A percentile compares a stretch with the other conserved stretches of the same genome.
These are phyloP conservation scores for Diddensiella caesifluorescens DNA, from an alignment of 805 yeast genomes.

Conservation along the genomic window DNA sequence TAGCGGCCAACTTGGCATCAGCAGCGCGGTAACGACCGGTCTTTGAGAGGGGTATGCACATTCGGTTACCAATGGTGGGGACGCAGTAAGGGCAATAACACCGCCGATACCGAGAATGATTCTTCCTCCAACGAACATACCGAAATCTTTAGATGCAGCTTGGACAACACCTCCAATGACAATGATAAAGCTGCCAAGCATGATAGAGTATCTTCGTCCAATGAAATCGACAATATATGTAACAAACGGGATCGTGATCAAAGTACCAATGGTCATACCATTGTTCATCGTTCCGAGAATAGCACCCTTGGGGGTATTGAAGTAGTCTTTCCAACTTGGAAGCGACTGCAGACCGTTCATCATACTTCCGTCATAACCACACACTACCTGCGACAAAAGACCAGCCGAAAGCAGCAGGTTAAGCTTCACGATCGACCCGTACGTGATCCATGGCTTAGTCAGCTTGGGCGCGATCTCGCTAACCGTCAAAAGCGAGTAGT, in stretches of 20 bases:
- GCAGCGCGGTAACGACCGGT: constrained; percentile 55
- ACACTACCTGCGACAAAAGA: constrained; percentile 15
- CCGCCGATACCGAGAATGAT: constrained; percentile 66
- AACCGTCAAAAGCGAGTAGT: constrained; percentile 25
- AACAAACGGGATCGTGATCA: constrained; percentile 60
- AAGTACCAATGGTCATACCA: constrained; percentile 48
- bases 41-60: constrained; percentile 59
- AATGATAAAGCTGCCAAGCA: constrained; percentile 50
- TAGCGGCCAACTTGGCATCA: constrained; percentile 62
- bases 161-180: constrained; percentile 54
- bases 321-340: constrained; percentile 13
- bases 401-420: constrained; percentile 12
- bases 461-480: constrained; percentile 12
- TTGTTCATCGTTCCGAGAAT: constrained; percentile 19
- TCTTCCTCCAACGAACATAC: constrained; percentile 65
- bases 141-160: constrained; percentile 41
- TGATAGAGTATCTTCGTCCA: constrained; percentile 61
- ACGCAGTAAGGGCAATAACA: constrained; percentile 65
- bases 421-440: constrained; percentile 9
- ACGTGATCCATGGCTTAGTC: constrained; percentile 12
- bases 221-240: constrained; percentile 51
- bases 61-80: constrained; percentile 69
- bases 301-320: constrained; percentile 18
- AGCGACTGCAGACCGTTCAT: constrained; percentile 25
- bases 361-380: constrained; percentile 20